Conservation (phyloP, 306 rosid genomes). For the Vicia villosa region DNA sequence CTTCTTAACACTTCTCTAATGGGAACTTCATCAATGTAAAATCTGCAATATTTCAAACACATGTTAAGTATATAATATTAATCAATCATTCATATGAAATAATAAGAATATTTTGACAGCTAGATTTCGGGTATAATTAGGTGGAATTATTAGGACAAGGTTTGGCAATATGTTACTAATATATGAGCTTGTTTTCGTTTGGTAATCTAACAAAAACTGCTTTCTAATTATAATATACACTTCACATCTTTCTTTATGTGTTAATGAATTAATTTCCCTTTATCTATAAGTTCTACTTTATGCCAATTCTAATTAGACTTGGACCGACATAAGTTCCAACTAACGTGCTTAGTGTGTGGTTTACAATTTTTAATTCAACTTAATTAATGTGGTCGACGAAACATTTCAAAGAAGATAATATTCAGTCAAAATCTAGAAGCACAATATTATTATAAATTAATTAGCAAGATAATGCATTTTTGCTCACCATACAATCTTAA, state of each 20-base stretch:
- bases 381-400: background rate
- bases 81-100: slow-evolving; percentile 36
- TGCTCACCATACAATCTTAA: slow-evolving; percentile 35
- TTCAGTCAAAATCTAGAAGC: slow-evolving; percentile 36
- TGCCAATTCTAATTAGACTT: slow-evolving; percentile 6
- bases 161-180: slow-evolving; percentile 48
- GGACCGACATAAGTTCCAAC: slow-evolving; percentile 8
- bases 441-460: background rate
- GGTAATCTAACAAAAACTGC: slow-evolving; percentile 42
- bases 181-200: slow-evolving; percentile 43
- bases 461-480: slow-evolving; percentile 23
- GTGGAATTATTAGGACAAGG: slow-evolving; percentile 44
- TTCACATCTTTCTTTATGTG: slow-evolving; percentile 40
- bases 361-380: slow-evolving; percentile 7
- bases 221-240: slow-evolving; percentile 24
- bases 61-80: background rate
- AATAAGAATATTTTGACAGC: slow-evolving; percentile 37
- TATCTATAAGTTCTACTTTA: background rate
- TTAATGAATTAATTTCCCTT: slow-evolving; percentile 20
- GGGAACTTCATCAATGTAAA: slow-evolving; percentile 93
- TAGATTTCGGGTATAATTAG: slow-evolving; percentile 30
- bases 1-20: slow-evolving; percentile 71
- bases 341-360: slow-evolving; percentile 14
- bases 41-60: slow-evolving; percentile 52
- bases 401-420: background rate